Evolutionary conservation across 2,329 filamentous ascomycete genomes (phyloP), one percentile per base, ranked within the genome.

Genomic region (Akanthomyces muscarius): DNA sequence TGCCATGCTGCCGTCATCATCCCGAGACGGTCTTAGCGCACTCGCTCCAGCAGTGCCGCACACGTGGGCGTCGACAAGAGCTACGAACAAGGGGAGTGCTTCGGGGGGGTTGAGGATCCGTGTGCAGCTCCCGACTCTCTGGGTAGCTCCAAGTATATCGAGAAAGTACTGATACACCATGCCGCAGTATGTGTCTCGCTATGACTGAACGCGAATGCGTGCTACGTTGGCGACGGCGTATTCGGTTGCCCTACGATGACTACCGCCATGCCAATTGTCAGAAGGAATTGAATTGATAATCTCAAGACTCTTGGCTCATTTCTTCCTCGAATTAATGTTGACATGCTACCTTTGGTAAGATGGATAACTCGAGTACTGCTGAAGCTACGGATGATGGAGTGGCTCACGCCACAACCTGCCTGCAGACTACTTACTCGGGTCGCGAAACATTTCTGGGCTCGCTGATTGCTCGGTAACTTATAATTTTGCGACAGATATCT

Each of bases 131-230:
- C 23, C 11, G 2, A 25, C 38, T 16, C 52, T 45, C 5, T 45
- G 33, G n/a, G 33, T 18, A 23, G 48, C 16, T 44, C 57, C 44
- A 33, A 61, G 57, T n/a, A 52, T 21, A 25, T 64, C 57, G 51
- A 61, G 57, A 21, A 36, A 38, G 18, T 36, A 28, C 41, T 47
- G 44, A 4, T 52, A 25, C 25, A 64, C 23, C n/a, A 58, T 57
- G 45, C 44, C 45, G 21, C 21, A 28, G 23, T 58, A 60, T 4
- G 56, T 60, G 33, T 64, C 63, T 38, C 51, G 57, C 57, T 51
- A 61, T 25, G 52, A 61, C n/a, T 47, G 63, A 38, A 42, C 30
- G 44, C 61, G 57, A 21, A 61, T 52, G 42, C 57, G 63, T 23
- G 63, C 63, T 3, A 48, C 45, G n/a, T 48, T 48, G 28, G 48